Evolutionary conservation across 2,329 filamentous ascomycete species (phyloP).

Genomic region (Eurotiales sp.): DNA sequence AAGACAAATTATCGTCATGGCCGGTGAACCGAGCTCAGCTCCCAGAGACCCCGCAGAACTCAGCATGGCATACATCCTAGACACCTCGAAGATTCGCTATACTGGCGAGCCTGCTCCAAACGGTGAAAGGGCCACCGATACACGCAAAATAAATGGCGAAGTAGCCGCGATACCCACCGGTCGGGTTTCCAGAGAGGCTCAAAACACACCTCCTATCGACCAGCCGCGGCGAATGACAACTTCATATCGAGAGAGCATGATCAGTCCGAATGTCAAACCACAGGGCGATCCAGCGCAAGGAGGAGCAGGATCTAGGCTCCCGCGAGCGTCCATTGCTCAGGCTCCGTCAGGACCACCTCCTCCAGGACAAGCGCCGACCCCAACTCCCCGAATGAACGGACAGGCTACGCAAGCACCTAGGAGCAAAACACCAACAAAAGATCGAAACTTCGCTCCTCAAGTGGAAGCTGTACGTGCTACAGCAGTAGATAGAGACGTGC

Average conservation of each 20-base stretch:
- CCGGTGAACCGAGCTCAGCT: conserved; percentile 88
- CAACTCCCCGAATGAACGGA: conserved; percentile 51
- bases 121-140: conserved; percentile 37
- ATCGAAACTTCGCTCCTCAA: conserved; percentile 44
- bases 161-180: conserved; percentile 38
- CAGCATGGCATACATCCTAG: conserved; percentile 83
- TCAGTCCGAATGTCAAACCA: conserved; percentile 24
- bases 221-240: conserved; percentile 35
- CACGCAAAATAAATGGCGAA: conserved; percentile 43
- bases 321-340: conserved; percentile 57
- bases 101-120: conserved; percentile 64
- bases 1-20: conserved; percentile 87
- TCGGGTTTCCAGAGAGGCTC: conserved; percentile 42
- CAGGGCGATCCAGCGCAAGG: conserved; percentile 29
- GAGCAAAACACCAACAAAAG: conserved; percentile 51
- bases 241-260: conserved; percentile 43
- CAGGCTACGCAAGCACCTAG: conserved; percentile 27
- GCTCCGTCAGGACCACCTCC: conserved; percentile 62
- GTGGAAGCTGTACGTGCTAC: conserved; percentile 41
- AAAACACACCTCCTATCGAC: conserved; percentile 35
- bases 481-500: conserved; percentile 45
- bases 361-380: conserved; percentile 60
- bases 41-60: conserved; percentile 77
- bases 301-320: conserved; percentile 53
- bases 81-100: conserved; percentile 95